Base-by-base conservation (phyloP, 1,139 yeast species). In the Candida sanyaensis region DNA sequence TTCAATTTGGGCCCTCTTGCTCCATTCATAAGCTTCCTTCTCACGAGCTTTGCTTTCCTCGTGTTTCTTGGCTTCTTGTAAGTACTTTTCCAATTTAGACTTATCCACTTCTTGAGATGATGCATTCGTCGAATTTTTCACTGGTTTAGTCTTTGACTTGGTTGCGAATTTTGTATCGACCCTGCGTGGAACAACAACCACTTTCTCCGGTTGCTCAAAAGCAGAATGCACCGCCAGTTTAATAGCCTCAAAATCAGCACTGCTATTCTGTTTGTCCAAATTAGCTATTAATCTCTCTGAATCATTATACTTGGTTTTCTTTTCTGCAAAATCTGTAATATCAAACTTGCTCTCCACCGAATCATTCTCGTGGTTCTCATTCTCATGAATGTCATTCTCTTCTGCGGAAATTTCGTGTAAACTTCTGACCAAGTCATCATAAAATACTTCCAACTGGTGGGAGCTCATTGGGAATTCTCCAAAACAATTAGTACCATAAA, bases 21-120 rank as follows among this genome's bases (percentile, higher is more conserved):
- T 70, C 80, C 84, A 81, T 46, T 81, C 86, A 55, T 67, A 80
- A 0, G 87, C 84, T 43, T 75, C 73, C 34, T 71, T 60, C 46
- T 77, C 78, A 41, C 83, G 71, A 56, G 79, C 78, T 43, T 68
- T 59, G 36, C 69, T 71, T 48, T 79, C 80, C 30, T 74, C 76
- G 12, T 68, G 69, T 24, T 63, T 61, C 48, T 77, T 77, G 1
- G 83, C 78, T 9, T 67, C 65, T 46, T 71, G 64, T 42, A 84
- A 66, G 45, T 76, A 81, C 1, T 57, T 60, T 50, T 77, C 69
- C 41, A 71, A 57, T 2, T 64, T 55, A 1, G 55, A 48, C 31
- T 55, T 57, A 39, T 60, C 55, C n/a, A 57, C 27, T 44, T 27
- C 45, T 4, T 40, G 37, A n/a, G 37, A 29, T 39, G 36, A 37